Conservation (phyloP, 1,284 basidiomycete genomes). For the Amylostereum areolatum region DNA sequence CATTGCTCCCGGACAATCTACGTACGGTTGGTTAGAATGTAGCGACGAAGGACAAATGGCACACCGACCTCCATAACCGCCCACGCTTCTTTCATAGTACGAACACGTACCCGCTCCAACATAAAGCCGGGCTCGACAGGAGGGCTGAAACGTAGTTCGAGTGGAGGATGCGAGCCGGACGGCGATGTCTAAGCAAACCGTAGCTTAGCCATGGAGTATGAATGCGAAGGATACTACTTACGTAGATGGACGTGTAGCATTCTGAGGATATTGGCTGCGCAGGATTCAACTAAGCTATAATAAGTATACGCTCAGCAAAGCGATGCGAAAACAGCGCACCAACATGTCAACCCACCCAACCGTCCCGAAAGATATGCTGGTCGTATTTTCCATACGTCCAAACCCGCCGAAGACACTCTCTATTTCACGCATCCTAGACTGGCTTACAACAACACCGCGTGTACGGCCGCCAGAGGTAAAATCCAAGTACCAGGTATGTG, state of each 20-base stretch:
- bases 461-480: constrained; percentile 53
- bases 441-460: constrained; percentile 61
- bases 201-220: constrained; percentile 5
- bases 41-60: neutral
- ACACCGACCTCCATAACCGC: constrained; percentile 57
- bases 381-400: constrained; percentile 32
- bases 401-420: constrained; percentile 49
- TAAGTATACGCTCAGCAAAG: constrained; percentile 12
- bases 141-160: constrained; percentile 56
- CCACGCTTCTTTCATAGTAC: constrained; percentile 64
- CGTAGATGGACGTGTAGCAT: constrained; percentile 39
- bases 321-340: constrained; percentile 34
- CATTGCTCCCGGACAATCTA: constrained; percentile 74
- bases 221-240: constrained; percentile 20
- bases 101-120: constrained; percentile 62
- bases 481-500: constrained; percentile 67
- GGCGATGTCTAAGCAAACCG: constrained; percentile 47
- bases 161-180: constrained; percentile 53
- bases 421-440: constrained; percentile 63
- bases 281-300: constrained; percentile 37
- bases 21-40: neutral
- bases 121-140: constrained; percentile 70
- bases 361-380: constrained; percentile 44
- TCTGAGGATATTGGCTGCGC: constrained; percentile 37
- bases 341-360: constrained; percentile 68